These are phyloP conservation scores for Talaromyces atroroseus DNA, from an alignment of 2,329 filamentous ascomycete genomes.

Conservation along the genomic window DNA sequence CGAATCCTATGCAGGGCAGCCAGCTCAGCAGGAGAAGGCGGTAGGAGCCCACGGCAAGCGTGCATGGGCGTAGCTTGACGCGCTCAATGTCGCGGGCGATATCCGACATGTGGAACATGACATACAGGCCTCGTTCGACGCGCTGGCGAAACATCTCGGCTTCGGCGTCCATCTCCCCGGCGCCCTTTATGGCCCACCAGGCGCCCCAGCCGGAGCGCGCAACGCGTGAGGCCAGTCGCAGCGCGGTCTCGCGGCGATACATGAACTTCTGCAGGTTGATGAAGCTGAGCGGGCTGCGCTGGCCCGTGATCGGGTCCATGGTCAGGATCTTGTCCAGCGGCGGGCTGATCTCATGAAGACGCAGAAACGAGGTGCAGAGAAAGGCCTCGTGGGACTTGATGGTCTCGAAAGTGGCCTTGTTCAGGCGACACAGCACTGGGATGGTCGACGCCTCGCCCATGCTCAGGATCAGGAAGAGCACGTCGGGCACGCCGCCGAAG, in stretches of 20 bases:
- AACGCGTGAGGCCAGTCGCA: slow-evolving; percentile 19
- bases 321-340: slow-evolving; percentile 55
- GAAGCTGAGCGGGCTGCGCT: slow-evolving; percentile 19
- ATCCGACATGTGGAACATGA: slow-evolving; percentile 27
- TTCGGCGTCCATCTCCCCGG: slow-evolving; percentile 23
- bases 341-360: slow-evolving; percentile 46
- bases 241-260: slow-evolving; percentile 20
- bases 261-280: slow-evolving; percentile 20
- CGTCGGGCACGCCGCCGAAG: slow-evolving; percentile 24
- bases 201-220: slow-evolving; percentile 26
- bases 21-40: slow-evolving; percentile 10
- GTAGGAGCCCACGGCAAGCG: slow-evolving; percentile 14
- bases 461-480: slow-evolving; percentile 27
- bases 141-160: slow-evolving; percentile 23
- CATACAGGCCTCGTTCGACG: slow-evolving; percentile 23
- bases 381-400: slow-evolving; percentile 23
- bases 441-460: slow-evolving; percentile 20
- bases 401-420: slow-evolving; percentile 23
- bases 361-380: slow-evolving; percentile 25
- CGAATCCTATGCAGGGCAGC: slow-evolving; percentile 15
- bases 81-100: slow-evolving; percentile 19
- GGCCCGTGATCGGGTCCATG: slow-evolving; percentile 20
- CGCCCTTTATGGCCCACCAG: slow-evolving; percentile 20
- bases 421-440: slow-evolving; percentile 22
- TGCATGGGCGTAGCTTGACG: slow-evolving; percentile 9